phyloP scores from a whole-genome alignment of 2,329 filamentous ascomycete species.

The Clathrospora elynae region DNA sequence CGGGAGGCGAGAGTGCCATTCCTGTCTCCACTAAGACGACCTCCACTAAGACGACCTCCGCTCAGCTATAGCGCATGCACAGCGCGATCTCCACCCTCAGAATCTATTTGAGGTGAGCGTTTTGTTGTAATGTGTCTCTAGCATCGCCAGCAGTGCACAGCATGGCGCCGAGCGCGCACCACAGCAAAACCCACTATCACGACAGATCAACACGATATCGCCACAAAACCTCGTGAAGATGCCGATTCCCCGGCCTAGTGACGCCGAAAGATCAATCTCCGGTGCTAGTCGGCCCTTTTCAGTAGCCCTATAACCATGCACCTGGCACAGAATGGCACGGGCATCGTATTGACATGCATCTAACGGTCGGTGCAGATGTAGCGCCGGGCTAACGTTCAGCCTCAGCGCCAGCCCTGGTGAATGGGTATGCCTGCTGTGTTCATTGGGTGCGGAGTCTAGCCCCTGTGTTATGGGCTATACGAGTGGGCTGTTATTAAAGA shows the following conservation, averaged over 20 bases:
- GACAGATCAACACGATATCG: neutral
- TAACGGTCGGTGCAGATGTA: constrained; percentile 11
- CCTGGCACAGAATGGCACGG: constrained; percentile 18
- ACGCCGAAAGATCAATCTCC: constrained; percentile 13
- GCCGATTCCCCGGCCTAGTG: constrained; percentile 9
- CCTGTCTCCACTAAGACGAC: constrained; percentile 7
- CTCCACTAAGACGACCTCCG: constrained; percentile 1
- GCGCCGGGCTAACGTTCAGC: constrained; percentile 21
- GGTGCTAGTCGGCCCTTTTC: neutral
- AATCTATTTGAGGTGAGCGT: too few relatives aligned
- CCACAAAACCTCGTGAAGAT: neutral
- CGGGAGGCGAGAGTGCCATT: constrained; percentile 12
- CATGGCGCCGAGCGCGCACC: neutral
- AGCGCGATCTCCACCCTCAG: too few relatives aligned
- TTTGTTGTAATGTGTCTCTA: too few relatives aligned
- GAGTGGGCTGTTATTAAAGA: constrained; percentile 13
- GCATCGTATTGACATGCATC: constrained; percentile 13
- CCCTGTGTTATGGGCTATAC: constrained; percentile 19
- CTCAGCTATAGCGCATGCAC: neutral
- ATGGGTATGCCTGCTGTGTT: constrained; percentile 13
- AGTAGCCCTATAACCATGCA: constrained; percentile 14
- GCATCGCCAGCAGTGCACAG: neutral
- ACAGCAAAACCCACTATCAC: constrained; percentile 1
- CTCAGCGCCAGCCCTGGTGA: constrained; percentile 13
- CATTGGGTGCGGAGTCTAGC: constrained; percentile 20